Evolutionary conservation across 2,329 filamentous ascomycete genomes (phyloP).

Genomic region (Corniculantispora saksenae): DNA sequence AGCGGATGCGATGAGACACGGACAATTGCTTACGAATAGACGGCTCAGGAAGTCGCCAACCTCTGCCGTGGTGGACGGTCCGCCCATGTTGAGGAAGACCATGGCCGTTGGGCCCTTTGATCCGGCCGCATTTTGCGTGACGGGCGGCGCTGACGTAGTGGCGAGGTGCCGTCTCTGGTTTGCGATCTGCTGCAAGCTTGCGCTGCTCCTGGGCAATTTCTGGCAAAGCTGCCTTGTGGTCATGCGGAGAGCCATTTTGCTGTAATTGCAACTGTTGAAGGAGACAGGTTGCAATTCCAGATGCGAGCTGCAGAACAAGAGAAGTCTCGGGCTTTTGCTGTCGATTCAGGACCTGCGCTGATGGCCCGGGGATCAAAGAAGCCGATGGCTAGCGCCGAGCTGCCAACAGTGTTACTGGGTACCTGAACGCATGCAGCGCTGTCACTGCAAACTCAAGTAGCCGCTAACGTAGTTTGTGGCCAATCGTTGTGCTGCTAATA

Average conservation of each 20-base stretch:
- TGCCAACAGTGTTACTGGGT: constrained; percentile 7
- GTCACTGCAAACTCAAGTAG: not conserved
- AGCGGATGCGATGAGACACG: constrained; percentile 19
- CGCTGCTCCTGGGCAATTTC: constrained; percentile 24
- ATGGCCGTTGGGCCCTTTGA: constrained; percentile 88
- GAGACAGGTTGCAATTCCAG: not conserved
- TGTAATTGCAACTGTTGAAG: not conserved
- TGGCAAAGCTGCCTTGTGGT: constrained; percentile 39
- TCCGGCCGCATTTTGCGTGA: constrained; percentile 73
- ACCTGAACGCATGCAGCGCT: not conserved
- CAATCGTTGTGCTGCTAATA: constrained; percentile 12
- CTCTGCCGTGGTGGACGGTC: constrained; percentile 83
- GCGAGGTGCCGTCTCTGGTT: constrained; percentile 37
- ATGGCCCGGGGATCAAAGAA: constrained; percentile 11
- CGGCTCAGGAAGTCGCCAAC: constrained; percentile 88
- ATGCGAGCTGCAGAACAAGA: constrained; percentile 1
- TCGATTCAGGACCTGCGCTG: constrained; percentile 14
- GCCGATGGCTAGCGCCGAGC: constrained; percentile 14
- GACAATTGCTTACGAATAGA: constrained; percentile 71
- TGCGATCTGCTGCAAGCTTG: constrained; percentile 33
- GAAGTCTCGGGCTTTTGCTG: not conserved
- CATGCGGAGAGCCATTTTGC: constrained; percentile 42
- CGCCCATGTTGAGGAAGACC: constrained; percentile 99
- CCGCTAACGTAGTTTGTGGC: not conserved
- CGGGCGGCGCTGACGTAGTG: constrained; percentile 61